Percentiles rank a stretch among this genome's conserved stretches.
Conservation (phyloP, 2,329 filamentous ascomycete species). For the Chaetomium strumarium region DNA sequence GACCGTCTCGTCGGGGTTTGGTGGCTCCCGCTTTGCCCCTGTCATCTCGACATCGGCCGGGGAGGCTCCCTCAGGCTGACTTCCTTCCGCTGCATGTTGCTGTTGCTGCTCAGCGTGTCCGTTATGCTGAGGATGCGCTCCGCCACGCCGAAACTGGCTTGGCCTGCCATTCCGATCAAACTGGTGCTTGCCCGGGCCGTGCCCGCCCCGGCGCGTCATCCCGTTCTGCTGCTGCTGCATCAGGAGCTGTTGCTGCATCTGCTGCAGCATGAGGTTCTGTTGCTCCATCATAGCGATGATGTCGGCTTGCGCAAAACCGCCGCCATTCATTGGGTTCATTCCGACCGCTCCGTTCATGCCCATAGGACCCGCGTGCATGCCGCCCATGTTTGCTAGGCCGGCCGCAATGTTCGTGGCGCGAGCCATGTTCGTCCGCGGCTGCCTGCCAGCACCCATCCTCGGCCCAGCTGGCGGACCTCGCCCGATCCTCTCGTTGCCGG, state of each 20-base stretch:
- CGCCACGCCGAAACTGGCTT: constrained; percentile 47
- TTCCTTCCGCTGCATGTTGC: constrained; percentile 32
- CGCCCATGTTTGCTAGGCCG: constrained; percentile 42
- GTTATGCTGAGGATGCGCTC: constrained; percentile 38
- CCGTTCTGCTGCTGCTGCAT: constrained; percentile 38
- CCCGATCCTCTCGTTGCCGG: constrained; percentile 68
- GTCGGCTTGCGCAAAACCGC: constrained; percentile 39
- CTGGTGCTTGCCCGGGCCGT: constrained; percentile 52
- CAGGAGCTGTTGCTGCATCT: constrained; percentile 60
- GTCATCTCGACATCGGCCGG: constrained; percentile 56
- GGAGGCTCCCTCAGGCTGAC: constrained; percentile 30
- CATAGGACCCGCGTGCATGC: constrained; percentile 32
- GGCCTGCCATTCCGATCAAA: constrained; percentile 66
- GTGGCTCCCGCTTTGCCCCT: constrained; percentile 46
- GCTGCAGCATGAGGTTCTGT: constrained; percentile 79
- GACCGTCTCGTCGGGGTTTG: constrained; percentile 58
- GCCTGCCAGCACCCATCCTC: constrained; percentile 46
- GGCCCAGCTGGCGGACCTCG: constrained; percentile 69
- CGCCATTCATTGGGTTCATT: constrained; percentile 31
- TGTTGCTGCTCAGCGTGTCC: constrained; percentile 30
- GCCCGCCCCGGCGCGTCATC: constrained; percentile 33
- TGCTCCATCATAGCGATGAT: constrained; percentile 78
- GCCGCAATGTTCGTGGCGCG: constrained; percentile 45
- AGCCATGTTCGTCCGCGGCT: constrained; percentile 47
- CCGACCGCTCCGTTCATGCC: constrained; percentile 34